phyloP scores from a whole-genome alignment of 371 early-diverging fungal species.

The Saksenaea oblongispora region DNA sequence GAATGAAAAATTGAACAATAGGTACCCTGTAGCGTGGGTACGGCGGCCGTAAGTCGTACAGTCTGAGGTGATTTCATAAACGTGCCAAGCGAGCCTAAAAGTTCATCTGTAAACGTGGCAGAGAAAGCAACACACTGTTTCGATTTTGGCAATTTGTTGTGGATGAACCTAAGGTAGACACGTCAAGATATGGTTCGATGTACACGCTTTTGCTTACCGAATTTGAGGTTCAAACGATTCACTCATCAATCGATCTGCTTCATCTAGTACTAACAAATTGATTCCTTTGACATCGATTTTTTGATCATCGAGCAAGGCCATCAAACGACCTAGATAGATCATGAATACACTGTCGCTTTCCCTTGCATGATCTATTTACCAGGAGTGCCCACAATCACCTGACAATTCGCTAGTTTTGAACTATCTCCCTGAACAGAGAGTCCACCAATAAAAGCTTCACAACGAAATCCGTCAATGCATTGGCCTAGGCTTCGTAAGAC shows the following conservation, averaged over 20 bases:
- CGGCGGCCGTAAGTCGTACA: conserved; percentile 59
- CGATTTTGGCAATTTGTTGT: conserved; percentile 23
- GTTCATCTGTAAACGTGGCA: conserved; percentile 60
- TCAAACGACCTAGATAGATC: conserved; percentile 64
- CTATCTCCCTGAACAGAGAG: conserved; percentile 71
- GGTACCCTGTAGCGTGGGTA: conserved; percentile 62
- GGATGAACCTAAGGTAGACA: conserved; percentile 23
- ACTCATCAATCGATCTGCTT: conserved; percentile 92
- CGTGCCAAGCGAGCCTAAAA: conserved; percentile 35
- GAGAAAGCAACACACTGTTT: conserved; percentile 66
- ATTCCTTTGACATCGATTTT: conserved; percentile 65
- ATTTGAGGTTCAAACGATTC: conserved; percentile 44
- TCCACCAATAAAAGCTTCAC: conserved; percentile 90
- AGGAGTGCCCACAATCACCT: conserved; percentile 91
- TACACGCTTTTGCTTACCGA: conserved; percentile 12
- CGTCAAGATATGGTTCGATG: neutral
- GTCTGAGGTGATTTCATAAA: conserved; percentile 54
- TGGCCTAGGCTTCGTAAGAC: conserved; percentile 60
- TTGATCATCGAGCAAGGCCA: conserved; percentile 73
- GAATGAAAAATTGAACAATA: too few relatives aligned
- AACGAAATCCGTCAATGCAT: conserved; percentile 57
- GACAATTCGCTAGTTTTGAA: conserved; percentile 63
- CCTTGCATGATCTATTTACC: conserved; percentile 35
- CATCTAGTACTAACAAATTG: conserved; percentile 89
- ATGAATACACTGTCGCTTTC: neutral